phyloP scores from a whole-genome alignment of 2,329 filamentous ascomycete genomes.

The Stagonosporopsis vannaccii region DNA sequence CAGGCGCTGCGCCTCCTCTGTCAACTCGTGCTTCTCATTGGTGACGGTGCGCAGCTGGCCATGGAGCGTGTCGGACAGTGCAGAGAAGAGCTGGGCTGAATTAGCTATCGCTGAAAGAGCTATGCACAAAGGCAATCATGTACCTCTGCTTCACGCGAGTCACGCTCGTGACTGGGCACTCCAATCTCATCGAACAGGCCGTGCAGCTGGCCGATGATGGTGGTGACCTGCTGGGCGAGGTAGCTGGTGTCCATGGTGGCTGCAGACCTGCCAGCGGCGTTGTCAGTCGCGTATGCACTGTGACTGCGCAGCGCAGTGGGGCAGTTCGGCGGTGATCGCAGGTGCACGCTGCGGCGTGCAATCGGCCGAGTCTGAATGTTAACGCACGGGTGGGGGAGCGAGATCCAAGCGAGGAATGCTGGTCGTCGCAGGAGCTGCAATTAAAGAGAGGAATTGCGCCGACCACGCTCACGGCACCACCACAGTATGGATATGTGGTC shows the following conservation, averaged over 20 bases:
- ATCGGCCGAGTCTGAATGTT: constrained; percentile 10
- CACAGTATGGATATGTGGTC: constrained; percentile 9
- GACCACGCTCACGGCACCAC: constrained; percentile 12
- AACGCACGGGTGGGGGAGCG: constrained; percentile 6
- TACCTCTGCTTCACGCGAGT: constrained; percentile 88
- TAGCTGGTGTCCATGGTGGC: constrained; percentile 84
- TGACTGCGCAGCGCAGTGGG: constrained; percentile 32
- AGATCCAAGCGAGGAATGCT: constrained; percentile 13
- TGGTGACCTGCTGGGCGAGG: constrained; percentile 92
- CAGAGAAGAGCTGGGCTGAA: constrained; percentile 76
- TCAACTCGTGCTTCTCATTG: constrained; percentile 85
- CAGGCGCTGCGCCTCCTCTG: constrained; percentile 86
- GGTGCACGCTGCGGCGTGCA: constrained; percentile 12
- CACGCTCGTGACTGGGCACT: constrained; percentile 90
- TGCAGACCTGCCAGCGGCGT: constrained; percentile 44
- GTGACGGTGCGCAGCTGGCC: constrained; percentile 87
- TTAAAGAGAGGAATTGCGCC: constrained; percentile 19
- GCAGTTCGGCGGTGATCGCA: constrained; percentile 33
- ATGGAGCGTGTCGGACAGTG: constrained; percentile 88
- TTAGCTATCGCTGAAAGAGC: constrained; percentile 19
- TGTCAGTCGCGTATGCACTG: constrained; percentile 46
- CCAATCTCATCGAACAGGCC: constrained; percentile 97
- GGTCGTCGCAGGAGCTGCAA: constrained; percentile 17
- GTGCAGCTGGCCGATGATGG: constrained; percentile 91
- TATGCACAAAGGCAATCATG: not conserved